Base-by-base conservation (phyloP, 2,329 filamentous ascomycete genomes). In the Pseudogymnoascus sp. region DNA sequence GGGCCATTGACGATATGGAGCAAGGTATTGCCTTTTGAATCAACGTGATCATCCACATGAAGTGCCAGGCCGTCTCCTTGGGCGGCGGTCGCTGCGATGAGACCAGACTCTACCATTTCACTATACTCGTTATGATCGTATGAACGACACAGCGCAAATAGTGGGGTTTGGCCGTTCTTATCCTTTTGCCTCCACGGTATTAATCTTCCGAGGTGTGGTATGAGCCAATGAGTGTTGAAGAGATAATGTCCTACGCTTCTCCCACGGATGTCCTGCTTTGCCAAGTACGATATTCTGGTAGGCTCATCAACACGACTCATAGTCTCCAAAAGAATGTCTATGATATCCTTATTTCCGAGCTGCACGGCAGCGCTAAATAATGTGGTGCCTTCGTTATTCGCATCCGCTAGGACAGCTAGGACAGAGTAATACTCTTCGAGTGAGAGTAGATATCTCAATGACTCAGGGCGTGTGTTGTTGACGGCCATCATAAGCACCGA, bases 141-240 rank as follows among this genome's bases (percentile, higher is more conserved):
- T 0, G 92, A 97, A 69, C 95, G 86, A 74, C 93, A 97, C 0
- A 97, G 81, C 1, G 95, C 95, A 74, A 99, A 97, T 7, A 99
- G 78, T 1, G 95, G 96, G n/a, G 96, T 99, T 75, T 97, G 95
- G 0, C 95, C 95, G 72, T 97, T 97, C 74, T 92, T 96, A 75
- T 99, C 95, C 68, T 89, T 91, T 74, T 96, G 86, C 64, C 86
- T 84, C 95, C 95, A 99, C 7, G 91, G 90, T 62, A 99, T 79
- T 67, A 93, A 77, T 65, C 83, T 82, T 1, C 92, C 93, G 65
- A 97, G 88, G 62, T 84, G 82, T 50, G 81, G 78, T 68, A 99
- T 95, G 18, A 99, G 79, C 62, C 84, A 82, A 1, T 95, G 95
- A 7, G 91, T 88, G 71, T 96, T 90, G 77, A 99, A 99, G 14